Conservation (phyloP, 2,329 filamentous ascomycete genomes). For the Hypoxylon sp. region DNA sequence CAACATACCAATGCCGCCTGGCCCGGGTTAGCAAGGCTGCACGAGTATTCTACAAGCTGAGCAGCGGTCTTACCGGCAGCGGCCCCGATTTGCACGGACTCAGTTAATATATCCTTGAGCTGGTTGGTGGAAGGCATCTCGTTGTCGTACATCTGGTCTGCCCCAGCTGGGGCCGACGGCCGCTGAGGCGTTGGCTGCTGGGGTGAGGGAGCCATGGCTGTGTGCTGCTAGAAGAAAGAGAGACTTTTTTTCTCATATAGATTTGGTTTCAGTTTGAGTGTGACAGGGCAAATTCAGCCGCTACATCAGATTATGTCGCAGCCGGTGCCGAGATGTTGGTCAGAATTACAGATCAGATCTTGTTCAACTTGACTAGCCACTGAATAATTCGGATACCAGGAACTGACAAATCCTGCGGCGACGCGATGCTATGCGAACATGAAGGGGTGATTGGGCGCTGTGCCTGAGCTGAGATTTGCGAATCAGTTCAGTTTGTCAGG, state of each 20-base stretch:
- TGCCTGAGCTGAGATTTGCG: conserved; percentile 22
- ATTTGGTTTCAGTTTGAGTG: not conserved
- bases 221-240: not conserved
- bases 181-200: conserved; percentile 21
- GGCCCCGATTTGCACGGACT: conserved; percentile 42
- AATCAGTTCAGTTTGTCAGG: conserved; percentile 9
- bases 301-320: not conserved
- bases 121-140: conserved; percentile 38
- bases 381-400: not conserved
- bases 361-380: no score
- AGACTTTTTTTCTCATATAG: not conserved
- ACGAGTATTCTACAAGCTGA: conserved; percentile 11
- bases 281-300: not conserved
- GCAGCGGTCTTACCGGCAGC: conserved; percentile 37
- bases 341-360: no score
- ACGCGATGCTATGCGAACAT: conserved; percentile 3
- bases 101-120: conserved; percentile 39
- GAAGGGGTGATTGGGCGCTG: conserved; percentile 19
- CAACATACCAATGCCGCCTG: conserved; percentile 66
- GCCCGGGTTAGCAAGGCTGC: conserved; percentile 35
- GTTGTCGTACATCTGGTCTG: conserved; percentile 12
- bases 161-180: conserved; percentile 9
- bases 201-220: conserved; percentile 31
- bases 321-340: no score
- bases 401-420: conserved; percentile 1